These are phyloP conservation scores for Teratosphaeria zuluensis DNA, from an alignment of 2,329 filamentous ascomycete genomes.

Conservation along the genomic window DNA sequence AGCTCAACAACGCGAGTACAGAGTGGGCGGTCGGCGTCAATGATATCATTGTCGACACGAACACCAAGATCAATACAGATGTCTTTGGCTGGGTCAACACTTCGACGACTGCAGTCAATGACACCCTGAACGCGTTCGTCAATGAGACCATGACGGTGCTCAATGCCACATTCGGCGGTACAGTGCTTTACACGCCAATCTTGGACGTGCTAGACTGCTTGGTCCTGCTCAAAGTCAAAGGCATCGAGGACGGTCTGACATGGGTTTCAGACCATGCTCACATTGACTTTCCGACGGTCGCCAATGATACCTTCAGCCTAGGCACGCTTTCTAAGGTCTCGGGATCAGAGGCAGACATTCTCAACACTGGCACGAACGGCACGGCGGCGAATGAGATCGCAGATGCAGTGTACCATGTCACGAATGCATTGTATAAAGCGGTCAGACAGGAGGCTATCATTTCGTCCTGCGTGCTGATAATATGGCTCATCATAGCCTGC, in stretches of 20 bases:
- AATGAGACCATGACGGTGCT: constrained; percentile 65
- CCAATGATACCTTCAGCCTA: constrained; percentile 71
- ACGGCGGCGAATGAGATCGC: constrained; percentile 74
- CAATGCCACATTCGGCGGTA: constrained; percentile 70
- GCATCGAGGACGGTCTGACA: constrained; percentile 78
- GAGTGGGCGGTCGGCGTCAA: constrained; percentile 73
- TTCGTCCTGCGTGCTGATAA: constrained; percentile 59
- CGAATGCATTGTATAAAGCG: constrained; percentile 54
- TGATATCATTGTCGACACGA: constrained; percentile 54
- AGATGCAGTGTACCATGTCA: constrained; percentile 61
- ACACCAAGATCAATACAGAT: constrained; percentile 68
- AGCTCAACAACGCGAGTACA: constrained; percentile 62
- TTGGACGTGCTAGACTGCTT: constrained; percentile 74
- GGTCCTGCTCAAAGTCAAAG: constrained; percentile 76
- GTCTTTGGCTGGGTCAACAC: constrained; percentile 81
- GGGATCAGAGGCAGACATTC: constrained; percentile 56
- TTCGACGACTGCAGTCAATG: constrained; percentile 71
- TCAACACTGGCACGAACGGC: constrained; percentile 59
- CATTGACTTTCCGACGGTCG: constrained; percentile 67
- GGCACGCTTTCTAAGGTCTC: constrained; percentile 54
- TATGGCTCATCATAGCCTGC: constrained; percentile 71
- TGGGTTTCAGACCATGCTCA: constrained; percentile 87
- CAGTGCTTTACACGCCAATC: constrained; percentile 68
- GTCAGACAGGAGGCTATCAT: constrained; percentile 74
- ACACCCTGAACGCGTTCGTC: constrained; percentile 75